A percentile compares a stretch with the other conserved stretches of the same genome.
Conservation (phyloP, 139 green algal genomes). For the Pedinophyceae sp. region DNA sequence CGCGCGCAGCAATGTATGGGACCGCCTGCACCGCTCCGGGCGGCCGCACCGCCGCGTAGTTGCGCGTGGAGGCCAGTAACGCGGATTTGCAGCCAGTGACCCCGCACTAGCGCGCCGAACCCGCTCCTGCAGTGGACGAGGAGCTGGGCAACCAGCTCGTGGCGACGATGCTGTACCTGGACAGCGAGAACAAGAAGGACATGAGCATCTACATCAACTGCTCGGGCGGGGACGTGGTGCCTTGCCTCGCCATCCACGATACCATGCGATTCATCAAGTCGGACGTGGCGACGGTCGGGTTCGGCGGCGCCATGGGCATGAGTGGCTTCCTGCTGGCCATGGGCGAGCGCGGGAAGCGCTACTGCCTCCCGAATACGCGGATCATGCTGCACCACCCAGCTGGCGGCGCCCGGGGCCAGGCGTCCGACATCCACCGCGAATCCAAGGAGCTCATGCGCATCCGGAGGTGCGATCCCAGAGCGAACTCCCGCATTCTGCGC, state of each 20-base stretch:
- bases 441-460: slow-evolving; percentile 81
- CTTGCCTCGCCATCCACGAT: slow-evolving; percentile 87
- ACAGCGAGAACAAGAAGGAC: slow-evolving; percentile 72
- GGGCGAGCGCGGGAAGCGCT: slow-evolving; percentile 60
- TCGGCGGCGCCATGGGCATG: slow-evolving; percentile 89
- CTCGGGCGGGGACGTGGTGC: slow-evolving; percentile 68
- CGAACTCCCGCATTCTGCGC: too few relatives aligned
- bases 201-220: slow-evolving; percentile 83
- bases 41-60: too few relatives aligned
- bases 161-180: slow-evolving; percentile 81
- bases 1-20: too few relatives aligned
- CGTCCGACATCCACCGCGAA: slow-evolving; percentile 95
- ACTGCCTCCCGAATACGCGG: slow-evolving; percentile 71
- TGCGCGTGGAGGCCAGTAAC: too few relatives aligned
- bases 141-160: slow-evolving; percentile 81
- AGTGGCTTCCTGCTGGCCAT: slow-evolving; percentile 85
- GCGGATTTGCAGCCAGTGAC: too few relatives aligned
- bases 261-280: slow-evolving; percentile 87
- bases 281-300: slow-evolving; percentile 82
- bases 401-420: slow-evolving; percentile 78
- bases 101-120: too few relatives aligned
- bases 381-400: slow-evolving; percentile 94
- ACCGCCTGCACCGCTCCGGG: too few relatives aligned
- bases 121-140: too few relatives aligned
- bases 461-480: too few relatives aligned